These are phyloP conservation scores for Pichia occidentalis DNA, from an alignment of 805 yeast genomes.

Conservation along the genomic window DNA sequence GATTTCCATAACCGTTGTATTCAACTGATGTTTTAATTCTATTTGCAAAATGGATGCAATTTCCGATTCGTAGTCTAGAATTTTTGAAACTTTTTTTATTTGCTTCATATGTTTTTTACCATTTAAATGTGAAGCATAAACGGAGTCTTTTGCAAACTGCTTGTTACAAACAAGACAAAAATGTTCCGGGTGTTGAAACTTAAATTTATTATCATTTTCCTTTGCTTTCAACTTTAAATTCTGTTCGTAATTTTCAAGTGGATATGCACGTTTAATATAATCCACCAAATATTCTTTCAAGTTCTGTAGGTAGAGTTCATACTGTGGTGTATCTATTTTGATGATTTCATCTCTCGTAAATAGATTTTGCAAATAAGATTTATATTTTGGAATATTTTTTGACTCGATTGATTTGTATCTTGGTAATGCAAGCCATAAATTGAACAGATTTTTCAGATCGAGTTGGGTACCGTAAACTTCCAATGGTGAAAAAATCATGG, in stretches of 20 bases:
- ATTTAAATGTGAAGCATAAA: constrained; percentile 57
- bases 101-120: constrained; percentile 74
- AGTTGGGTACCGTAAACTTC: constrained; percentile 62
- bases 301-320: constrained; percentile 38
- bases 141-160: constrained; percentile 55
- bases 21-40: constrained; percentile 34
- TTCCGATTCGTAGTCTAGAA: constrained; percentile 6
- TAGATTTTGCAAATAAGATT: constrained; percentile 14
- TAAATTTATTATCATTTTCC: constrained; percentile 11
- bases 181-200: constrained; percentile 21
- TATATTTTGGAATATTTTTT: constrained; percentile 18
- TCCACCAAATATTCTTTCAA: constrained; percentile 44
- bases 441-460: constrained; percentile 49
- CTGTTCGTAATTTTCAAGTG: too few relatives aligned
- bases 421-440: constrained; percentile 44
- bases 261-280: constrained; percentile 43
- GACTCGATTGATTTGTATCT: constrained; percentile 13
- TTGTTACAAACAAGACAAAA: constrained; percentile 59
- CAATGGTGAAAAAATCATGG: constrained; percentile 43
- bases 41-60: background rate
- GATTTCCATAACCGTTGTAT: constrained; percentile 49
- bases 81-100: constrained; percentile 4
- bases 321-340: constrained; percentile 26
- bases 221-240: constrained; percentile 22
- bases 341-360: constrained; percentile 21